Evolutionary conservation across 176 grass and related monocot species (phyloP), one percentile per base, ranked within the genome.

Genomic region (Hyparrhenia diplandra): DNA sequence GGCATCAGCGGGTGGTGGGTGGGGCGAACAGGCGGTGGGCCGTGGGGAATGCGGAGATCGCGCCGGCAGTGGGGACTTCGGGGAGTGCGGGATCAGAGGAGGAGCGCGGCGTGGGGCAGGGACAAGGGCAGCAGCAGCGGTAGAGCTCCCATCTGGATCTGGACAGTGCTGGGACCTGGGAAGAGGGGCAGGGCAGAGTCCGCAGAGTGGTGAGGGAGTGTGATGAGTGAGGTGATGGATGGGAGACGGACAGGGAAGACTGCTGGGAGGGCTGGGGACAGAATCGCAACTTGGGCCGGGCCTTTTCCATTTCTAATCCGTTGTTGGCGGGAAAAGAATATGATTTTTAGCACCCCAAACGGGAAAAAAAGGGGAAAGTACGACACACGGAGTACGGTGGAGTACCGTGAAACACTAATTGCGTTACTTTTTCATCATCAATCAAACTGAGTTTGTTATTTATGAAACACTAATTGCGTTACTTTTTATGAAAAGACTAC

Each of bases 131-230:
- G 32, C 32, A 34, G 42, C 61, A 30, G 75, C 10, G 42, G 28
- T 35, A 62, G 77, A 67, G 77, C 61, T 80, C 77, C 63, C 77
- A 52, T 79, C 77, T 80, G 77, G 77, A 80, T 80, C 77, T 80
- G 45, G 64, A 3, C 63, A 65, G 73, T 21, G 6, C 35, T 39
- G 49, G 51, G 41, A 66, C 67, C 67, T 70, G n/a, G 37, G 67
- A 13, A 42, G 39, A 10, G 39, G 39, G 32, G 32, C 32, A 32
- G 4, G 32, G 4, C 3, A 4, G 32, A 32, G 32, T 32, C 3
- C 4, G 32, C 4, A 4, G 32, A 4, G 3, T 34, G 32, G 3
- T 34, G 32, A 34, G 32, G 2, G 32, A 34, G 32, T 34, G 32
- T 2, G 32, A 4, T 34, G 35, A 36, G 35, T 4, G 2, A n/a